Conservation (phyloP, 2,329 filamentous ascomycete genomes). For the Westerdykella sp. region DNA sequence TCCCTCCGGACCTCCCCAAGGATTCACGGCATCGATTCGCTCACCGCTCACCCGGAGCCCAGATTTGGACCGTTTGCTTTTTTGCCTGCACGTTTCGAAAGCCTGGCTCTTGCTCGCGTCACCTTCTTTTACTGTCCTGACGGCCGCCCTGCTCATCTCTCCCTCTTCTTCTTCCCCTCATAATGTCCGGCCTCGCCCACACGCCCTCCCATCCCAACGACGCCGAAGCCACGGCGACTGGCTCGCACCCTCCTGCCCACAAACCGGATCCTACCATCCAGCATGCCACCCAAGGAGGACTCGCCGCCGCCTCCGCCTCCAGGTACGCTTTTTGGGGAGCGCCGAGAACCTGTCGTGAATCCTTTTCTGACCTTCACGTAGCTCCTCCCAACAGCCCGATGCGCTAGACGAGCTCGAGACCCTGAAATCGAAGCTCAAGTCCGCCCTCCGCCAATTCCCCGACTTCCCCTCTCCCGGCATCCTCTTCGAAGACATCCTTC, state of each 20-base stretch:
- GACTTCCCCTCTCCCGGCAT: constrained; percentile 92
- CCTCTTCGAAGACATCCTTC: constrained; percentile 96
- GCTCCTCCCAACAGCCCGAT: constrained; percentile 3
- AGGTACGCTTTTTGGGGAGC: constrained; percentile 15
- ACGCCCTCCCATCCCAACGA: constrained; percentile 14
- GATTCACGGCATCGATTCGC: constrained; percentile 5
- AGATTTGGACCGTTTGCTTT: constrained; percentile 1
- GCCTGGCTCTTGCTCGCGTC: constrained; percentile 13
- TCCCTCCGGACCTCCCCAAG: constrained; percentile 9
- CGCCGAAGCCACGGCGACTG: constrained; percentile 20
- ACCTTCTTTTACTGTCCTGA: constrained; percentile 10
- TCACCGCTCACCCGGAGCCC: neutral
- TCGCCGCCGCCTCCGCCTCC: constrained; percentile 44
- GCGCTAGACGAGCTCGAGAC: constrained; percentile 40
- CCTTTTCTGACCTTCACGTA: constrained; percentile 6
- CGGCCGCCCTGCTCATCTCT: constrained; percentile 9
- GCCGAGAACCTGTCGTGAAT: neutral
- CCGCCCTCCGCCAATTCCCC: constrained; percentile 73
- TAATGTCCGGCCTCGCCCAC: constrained; percentile 21
- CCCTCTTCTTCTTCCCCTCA: constrained; percentile 9
- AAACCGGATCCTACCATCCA: constrained; percentile 32
- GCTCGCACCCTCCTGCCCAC: constrained; percentile 26
- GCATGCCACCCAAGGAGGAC: constrained; percentile 44
- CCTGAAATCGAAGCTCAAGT: constrained; percentile 63
- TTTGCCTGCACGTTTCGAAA: constrained; percentile 1